phyloP scores from a whole-genome alignment of 768 basidiomycete genomes.

The Rhodosporidiobolus sp. region DNA sequence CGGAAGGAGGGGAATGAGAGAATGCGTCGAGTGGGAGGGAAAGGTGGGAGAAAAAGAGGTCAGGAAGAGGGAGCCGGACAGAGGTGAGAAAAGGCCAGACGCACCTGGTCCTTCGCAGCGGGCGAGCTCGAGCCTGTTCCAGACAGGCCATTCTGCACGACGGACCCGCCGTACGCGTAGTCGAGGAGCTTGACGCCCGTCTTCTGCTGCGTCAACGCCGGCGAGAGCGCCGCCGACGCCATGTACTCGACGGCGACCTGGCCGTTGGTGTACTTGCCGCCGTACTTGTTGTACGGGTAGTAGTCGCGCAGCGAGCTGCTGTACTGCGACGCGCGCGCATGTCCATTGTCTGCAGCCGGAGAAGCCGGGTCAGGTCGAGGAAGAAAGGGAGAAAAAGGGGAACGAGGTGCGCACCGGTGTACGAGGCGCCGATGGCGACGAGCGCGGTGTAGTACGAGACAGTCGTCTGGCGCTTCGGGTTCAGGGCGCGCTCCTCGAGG shows the following conservation, averaged over 20 bases:
- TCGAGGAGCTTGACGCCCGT: constrained; percentile 1
- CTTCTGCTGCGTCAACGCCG: neutral
- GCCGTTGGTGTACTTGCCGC: constrained; percentile 34
- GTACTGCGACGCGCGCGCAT: constrained; percentile 1
- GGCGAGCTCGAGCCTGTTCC: constrained; percentile 28
- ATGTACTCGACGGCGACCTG: constrained; percentile 34
- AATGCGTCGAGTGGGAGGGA: neutral
- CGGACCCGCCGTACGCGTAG: constrained; percentile 35
- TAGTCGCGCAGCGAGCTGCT: constrained; percentile 19
- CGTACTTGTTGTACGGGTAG: constrained; percentile 23
- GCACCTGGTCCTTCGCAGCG: constrained; percentile 23
- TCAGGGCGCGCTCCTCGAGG: neutral
- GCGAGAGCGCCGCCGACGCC: constrained; percentile 1
- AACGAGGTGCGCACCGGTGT: constrained; percentile 10
- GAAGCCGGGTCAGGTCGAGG: neutral
- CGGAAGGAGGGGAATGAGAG: too few relatives aligned
- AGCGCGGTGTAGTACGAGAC: constrained; percentile 21
- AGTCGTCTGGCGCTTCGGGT: neutral
- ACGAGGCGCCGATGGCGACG: constrained; percentile 33
- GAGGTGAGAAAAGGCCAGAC: neutral
- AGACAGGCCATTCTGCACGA: constrained; percentile 24
- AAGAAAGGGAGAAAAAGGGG: neutral
- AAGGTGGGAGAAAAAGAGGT: neutral
- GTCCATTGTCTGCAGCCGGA: constrained; percentile 23
- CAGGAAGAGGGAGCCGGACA: neutral